These are phyloP conservation scores for Neofusicoccum kwambonambiense DNA, from an alignment of 2,329 filamentous ascomycete species.

Conservation along the genomic window DNA sequence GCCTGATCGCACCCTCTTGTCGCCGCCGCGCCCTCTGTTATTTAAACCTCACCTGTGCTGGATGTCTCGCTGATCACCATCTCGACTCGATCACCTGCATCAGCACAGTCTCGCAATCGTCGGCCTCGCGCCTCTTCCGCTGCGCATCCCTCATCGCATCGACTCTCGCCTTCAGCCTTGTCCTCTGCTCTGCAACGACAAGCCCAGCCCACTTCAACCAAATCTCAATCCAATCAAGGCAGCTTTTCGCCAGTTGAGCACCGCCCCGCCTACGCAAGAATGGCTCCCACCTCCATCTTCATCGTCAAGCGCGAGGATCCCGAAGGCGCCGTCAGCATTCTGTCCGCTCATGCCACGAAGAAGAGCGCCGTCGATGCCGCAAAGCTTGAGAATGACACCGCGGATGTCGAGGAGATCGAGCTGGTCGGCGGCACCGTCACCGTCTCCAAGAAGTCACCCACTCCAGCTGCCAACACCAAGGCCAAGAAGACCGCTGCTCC, in stretches of 20 bases:
- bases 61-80: too few relatives aligned
- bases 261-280: neutral
- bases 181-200: too few relatives aligned
- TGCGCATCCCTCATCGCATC: too few relatives aligned
- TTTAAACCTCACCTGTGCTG: neutral
- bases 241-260: too few relatives aligned
- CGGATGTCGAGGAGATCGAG: neutral
- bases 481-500: neutral
- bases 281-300: slow-evolving; percentile 1
- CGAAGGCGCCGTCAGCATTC: neutral
- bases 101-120: too few relatives aligned
- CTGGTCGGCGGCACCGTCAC: slow-evolving; percentile 5
- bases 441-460: neutral
- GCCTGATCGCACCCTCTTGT: neutral
- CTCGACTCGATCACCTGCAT: too few relatives aligned
- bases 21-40: neutral
- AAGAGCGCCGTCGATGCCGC: neutral
- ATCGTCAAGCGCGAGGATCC: neutral
- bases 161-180: too few relatives aligned
- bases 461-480: neutral
- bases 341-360: neutral
- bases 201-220: too few relatives aligned
- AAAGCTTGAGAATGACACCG: neutral
- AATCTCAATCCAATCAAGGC: neutral
- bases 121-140: too few relatives aligned